Conservation (phyloP, 2,329 filamentous ascomycete genomes). For the Fusarium duplospermum region DNA sequence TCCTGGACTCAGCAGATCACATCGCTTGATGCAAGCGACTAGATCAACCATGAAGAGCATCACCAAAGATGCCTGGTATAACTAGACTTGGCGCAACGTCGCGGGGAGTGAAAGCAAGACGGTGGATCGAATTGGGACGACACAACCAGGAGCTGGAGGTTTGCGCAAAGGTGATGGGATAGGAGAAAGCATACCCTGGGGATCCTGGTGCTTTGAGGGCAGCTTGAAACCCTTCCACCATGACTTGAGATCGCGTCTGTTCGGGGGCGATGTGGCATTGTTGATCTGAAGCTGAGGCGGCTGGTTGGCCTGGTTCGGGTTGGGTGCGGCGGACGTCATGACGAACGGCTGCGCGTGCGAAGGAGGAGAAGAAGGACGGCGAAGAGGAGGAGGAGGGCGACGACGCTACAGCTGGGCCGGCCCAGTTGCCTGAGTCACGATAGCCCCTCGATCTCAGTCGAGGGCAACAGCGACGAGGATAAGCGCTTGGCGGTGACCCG, state of each 20-base stretch:
- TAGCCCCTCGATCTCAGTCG: slow-evolving; percentile 38
- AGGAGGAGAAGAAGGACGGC: slow-evolving; percentile 12
- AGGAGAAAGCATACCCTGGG: slow-evolving; percentile 58
- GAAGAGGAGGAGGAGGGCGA: slow-evolving; percentile 23
- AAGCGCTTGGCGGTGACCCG: slow-evolving; percentile 31
- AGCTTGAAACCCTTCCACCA: slow-evolving; percentile 99
- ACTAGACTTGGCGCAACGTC: slow-evolving; percentile 1
- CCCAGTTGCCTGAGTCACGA: slow-evolving; percentile 45
- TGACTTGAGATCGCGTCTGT: slow-evolving; percentile 87
- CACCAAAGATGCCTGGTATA: background rate
- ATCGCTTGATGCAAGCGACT: slow-evolving; percentile 7
- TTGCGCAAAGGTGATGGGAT: slow-evolving; percentile 15
- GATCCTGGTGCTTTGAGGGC: slow-evolving; percentile 66
- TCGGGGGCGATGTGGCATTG: slow-evolving; percentile 76
- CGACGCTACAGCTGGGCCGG: slow-evolving; percentile 43
- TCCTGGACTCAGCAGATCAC: background rate
- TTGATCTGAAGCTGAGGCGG: slow-evolving; percentile 43
- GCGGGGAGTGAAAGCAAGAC: background rate
- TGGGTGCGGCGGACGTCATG: slow-evolving; percentile 53
- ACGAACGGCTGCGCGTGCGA: slow-evolving; percentile 30
- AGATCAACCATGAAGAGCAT: background rate
- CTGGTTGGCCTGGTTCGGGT: slow-evolving; percentile 48
- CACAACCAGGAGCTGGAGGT: slow-evolving; percentile 1
- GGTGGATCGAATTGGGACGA: slow-evolving; percentile 1
- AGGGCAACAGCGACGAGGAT: slow-evolving; percentile 24